Evolutionary conservation across 1,284 basidiomycete species (phyloP).

Genomic region (Taiwanofungus camphoratus): DNA sequence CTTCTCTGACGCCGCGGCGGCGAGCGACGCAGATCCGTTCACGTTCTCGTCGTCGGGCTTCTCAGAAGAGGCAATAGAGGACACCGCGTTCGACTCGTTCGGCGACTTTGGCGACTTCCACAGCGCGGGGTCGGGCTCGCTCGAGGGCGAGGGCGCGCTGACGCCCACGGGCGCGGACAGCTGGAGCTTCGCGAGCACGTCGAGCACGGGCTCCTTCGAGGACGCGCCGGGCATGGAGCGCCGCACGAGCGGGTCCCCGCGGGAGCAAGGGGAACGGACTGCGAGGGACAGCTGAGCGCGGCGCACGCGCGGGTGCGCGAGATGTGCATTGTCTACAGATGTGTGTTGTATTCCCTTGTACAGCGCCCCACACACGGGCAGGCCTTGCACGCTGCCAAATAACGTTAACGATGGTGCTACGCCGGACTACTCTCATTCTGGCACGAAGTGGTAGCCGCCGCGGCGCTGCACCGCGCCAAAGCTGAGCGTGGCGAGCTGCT

Average conservation of each 20-base stretch:
- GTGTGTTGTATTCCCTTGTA: not conserved
- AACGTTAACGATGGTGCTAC: too few species aligned
- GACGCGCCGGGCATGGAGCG: conserved; percentile 15
- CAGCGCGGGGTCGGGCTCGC: conserved; percentile 31
- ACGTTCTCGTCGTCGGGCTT: conserved; percentile 51
- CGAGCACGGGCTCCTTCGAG: conserved; percentile 31
- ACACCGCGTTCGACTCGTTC: conserved; percentile 56
- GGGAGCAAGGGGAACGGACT: conserved; percentile 26
- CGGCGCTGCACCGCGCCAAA: conserved; percentile 63
- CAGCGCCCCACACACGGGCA: not conserved
- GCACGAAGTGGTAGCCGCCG: conserved; percentile 60
- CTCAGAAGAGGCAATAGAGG: conserved; percentile 47
- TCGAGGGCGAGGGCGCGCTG: conserved; percentile 42
- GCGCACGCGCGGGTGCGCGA: not conserved
- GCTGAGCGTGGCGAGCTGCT: conserved; percentile 56
- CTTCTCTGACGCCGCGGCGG: conserved; percentile 59
- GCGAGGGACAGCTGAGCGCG: conserved; percentile 16
- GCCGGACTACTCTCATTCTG: too few species aligned
- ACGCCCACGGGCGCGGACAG: conserved; percentile 58
- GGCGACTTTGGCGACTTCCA: conserved; percentile 81
- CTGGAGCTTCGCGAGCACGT: conserved; percentile 55
- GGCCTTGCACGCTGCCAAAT: not conserved
- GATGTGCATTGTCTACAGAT: not conserved
- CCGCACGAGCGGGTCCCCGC: conserved; percentile 11
- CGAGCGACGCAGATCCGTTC: conserved; percentile 51